A percentile compares a stretch with the other conserved stretches of the same genome.
These are phyloP conservation scores for Puccinia novopanici DNA, from an alignment of 1,284 basidiomycete genomes.

Conservation along the genomic window DNA sequence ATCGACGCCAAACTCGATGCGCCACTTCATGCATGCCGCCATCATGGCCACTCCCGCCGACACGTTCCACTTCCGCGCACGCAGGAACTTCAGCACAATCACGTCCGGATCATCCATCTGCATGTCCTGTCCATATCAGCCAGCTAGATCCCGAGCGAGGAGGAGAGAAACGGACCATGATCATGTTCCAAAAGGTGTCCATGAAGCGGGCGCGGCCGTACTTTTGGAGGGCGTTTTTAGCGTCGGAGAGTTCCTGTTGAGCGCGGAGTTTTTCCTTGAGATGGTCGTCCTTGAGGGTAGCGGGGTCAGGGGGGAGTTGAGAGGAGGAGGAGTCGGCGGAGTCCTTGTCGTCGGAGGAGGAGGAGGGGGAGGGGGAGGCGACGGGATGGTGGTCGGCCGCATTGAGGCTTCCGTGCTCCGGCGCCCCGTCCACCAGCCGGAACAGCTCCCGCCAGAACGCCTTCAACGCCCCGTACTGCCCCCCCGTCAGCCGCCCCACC, in stretches of 20 bases:
- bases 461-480: constrained; percentile 32
- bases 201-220: constrained; percentile 38
- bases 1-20: constrained; percentile 48
- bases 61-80: constrained; percentile 49
- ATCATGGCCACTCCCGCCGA: constrained; percentile 50
- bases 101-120: constrained; percentile 51
- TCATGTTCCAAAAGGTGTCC: constrained; percentile 50
- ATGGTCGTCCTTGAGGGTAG: constrained; percentile 17
- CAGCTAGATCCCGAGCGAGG: too few species aligned
- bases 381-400: neutral
- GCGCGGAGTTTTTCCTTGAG: constrained; percentile 44
- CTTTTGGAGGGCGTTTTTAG: constrained; percentile 42
- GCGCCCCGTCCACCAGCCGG: constrained; percentile 28
- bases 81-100: constrained; percentile 48
- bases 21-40: constrained; percentile 50
- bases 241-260: constrained; percentile 48
- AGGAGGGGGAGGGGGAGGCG: too few species aligned
- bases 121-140: too few species aligned
- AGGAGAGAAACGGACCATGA: constrained; percentile 43
- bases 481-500: constrained; percentile 29
- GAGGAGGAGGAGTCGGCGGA: neutral
- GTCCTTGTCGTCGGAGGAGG: too few species aligned
- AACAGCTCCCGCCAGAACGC: constrained; percentile 48
- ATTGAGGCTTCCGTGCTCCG: constrained; percentile 12
- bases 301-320: neutral